Percentiles rank a stretch among this genome's conserved stretches.
Evolutionary conservation across 257 asterid species (phyloP).

Genomic region (Solanum chilense): DNA sequence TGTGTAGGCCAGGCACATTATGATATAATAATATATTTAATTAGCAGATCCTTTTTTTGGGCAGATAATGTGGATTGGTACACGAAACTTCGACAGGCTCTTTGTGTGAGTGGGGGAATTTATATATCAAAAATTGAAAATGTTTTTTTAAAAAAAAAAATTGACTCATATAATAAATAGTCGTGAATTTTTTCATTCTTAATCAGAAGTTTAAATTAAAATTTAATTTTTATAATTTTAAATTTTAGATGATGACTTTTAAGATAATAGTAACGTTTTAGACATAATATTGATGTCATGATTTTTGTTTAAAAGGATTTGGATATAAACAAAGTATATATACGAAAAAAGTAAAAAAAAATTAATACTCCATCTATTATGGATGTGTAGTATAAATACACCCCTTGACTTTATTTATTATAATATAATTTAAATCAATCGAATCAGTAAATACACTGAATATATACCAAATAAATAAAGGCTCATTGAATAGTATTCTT

Average conservation of each 20-base stretch:
- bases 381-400: too few species aligned
- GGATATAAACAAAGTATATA: too few species aligned
- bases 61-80: not conserved
- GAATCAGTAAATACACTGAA: not conserved
- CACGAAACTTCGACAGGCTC: not conserved
- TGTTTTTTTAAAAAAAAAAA: too few species aligned
- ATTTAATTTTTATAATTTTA: not conserved
- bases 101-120: not conserved
- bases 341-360: too few species aligned
- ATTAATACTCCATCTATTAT: too few species aligned
- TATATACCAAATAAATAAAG: not conserved
- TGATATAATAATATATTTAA: not conserved
- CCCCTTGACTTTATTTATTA: too few species aligned
- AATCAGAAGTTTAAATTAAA: not conserved
- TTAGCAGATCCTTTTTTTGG: not conserved
- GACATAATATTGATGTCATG: not conserved
- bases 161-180: not conserved
- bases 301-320: too few species aligned
- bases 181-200: not conserved
- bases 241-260: not conserved
- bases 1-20: not conserved
- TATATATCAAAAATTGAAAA: not conserved
- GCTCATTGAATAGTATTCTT: not conserved
- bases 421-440: not conserved
- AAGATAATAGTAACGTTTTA: not conserved